A percentile compares a stretch with the other conserved stretches of the same genome.
Evolutionary conservation across 805 yeast genomes (phyloP).

Genomic region (Candida stauntonica): DNA sequence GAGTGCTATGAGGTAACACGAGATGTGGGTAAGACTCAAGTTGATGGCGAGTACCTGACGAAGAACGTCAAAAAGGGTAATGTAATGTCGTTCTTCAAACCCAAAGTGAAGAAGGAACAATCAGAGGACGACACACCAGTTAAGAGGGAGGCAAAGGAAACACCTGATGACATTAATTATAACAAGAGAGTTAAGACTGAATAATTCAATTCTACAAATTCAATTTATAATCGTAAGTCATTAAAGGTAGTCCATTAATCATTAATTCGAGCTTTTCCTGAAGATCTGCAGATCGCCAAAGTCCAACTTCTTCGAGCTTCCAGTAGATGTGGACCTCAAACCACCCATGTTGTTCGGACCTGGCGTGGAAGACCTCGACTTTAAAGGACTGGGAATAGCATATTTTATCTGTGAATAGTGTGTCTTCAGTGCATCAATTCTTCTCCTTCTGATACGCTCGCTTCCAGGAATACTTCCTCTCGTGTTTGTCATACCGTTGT

Average conservation of each 20-base stretch:
- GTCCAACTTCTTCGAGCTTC: conserved; percentile 11
- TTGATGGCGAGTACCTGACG: conserved; percentile 36
- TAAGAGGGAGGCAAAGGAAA: conserved; percentile 1
- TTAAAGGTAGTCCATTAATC: background rate
- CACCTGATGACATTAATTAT: background rate
- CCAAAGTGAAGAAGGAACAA: conserved; percentile 2
- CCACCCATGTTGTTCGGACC: background rate
- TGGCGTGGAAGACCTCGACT: background rate
- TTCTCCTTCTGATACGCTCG: conserved; percentile 30
- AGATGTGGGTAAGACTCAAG: conserved; percentile 59
- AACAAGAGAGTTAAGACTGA: background rate
- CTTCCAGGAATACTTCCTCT: conserved; percentile 34
- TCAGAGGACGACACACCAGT: background rate
- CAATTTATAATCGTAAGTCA: background rate
- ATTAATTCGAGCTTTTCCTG: conserved; percentile 1
- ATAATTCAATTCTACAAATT: background rate
- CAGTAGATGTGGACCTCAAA: conserved; percentile 1
- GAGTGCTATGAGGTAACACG: conserved; percentile 51
- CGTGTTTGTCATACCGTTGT: background rate
- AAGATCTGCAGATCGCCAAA: conserved; percentile 10
- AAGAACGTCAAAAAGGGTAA: conserved; percentile 24
- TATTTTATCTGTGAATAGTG: conserved; percentile 32
- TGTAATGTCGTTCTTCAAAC: conserved; percentile 16
- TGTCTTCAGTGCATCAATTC: conserved; percentile 33
- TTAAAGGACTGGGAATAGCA: conserved; percentile 37